These are phyloP conservation scores for Fomitopsis serialis DNA, from an alignment of 768 basidiomycete species.

Conservation along the genomic window DNA sequence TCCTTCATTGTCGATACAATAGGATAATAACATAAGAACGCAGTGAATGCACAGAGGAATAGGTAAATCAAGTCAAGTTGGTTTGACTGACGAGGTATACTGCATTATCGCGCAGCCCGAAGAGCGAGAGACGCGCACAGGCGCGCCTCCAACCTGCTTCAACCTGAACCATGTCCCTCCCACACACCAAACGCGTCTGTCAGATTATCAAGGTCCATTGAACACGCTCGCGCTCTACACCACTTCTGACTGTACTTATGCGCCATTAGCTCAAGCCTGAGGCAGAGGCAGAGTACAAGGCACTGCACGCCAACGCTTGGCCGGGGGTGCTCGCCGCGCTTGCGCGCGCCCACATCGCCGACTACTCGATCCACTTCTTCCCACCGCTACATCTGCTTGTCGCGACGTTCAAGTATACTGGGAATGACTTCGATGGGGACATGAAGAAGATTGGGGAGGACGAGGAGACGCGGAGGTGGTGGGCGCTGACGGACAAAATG, in stretches of 20 bases:
- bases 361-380: conserved; percentile 75
- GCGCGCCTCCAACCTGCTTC: too few species aligned
- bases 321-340: conserved; percentile 63
- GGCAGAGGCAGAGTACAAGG: conserved; percentile 45
- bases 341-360: conserved; percentile 54
- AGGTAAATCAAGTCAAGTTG: too few species aligned
- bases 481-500: conserved; percentile 72
- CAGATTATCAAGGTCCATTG: conserved; percentile 61
- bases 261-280: conserved; percentile 45
- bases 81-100: too few species aligned
- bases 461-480: conserved; percentile 70
- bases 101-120: too few species aligned
- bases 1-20: too few species aligned
- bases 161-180: conserved; percentile 30
- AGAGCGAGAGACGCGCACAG: too few species aligned
- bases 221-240: not conserved
- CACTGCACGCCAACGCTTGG: conserved; percentile 62
- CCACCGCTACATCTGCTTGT: conserved; percentile 61
- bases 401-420: conserved; percentile 75
- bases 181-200: conserved; percentile 50
- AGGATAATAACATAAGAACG: too few species aligned
- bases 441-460: conserved; percentile 63
- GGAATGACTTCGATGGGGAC: conserved; percentile 56
- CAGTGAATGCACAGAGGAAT: too few species aligned
- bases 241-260: conserved; percentile 17